Conservation (phyloP, 192 early-diverging fungal genomes). For the Funneliformis mosseae region DNA sequence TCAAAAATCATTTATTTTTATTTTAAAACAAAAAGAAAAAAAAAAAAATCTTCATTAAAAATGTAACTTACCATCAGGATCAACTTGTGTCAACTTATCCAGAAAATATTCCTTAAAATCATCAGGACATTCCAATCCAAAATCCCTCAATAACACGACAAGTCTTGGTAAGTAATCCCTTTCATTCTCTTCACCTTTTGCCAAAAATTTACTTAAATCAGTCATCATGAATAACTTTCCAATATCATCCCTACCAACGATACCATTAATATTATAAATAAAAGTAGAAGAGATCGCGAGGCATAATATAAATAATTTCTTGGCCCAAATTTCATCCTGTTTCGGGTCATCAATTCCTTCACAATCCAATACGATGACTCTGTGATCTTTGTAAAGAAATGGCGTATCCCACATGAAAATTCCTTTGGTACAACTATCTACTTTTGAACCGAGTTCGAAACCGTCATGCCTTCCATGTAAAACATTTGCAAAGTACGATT, state of each 20-base stretch:
- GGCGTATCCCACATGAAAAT: constrained; percentile 34
- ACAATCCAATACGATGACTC: constrained; percentile 19
- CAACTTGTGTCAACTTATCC: background rate
- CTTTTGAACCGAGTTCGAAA: constrained; percentile 24
- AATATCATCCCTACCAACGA: constrained; percentile 24
- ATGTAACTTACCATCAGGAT: constrained; percentile 10
- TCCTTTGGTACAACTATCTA: constrained; percentile 20
- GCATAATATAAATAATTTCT: constrained; percentile 28
- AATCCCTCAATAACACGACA: constrained; percentile 26
- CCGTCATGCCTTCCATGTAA: constrained; percentile 30
- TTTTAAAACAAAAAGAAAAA: background rate
- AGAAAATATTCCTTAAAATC: constrained; percentile 25
- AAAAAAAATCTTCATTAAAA: no score
- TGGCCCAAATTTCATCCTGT: constrained; percentile 20
- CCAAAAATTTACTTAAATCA: constrained; percentile 24
- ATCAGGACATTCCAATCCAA: background rate
- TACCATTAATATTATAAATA: constrained; percentile 30
- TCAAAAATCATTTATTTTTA: background rate
- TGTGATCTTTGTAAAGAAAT: background rate
- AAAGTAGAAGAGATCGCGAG: constrained; percentile 23
- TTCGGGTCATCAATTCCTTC: constrained; percentile 31
- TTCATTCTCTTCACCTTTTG: background rate
- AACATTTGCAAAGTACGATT: constrained; percentile 22
- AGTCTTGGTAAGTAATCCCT: constrained; percentile 15
- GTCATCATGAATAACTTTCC: constrained; percentile 25